phyloP scores from a whole-genome alignment of 306 rosid genomes.

The Quercus ilex region DNA sequence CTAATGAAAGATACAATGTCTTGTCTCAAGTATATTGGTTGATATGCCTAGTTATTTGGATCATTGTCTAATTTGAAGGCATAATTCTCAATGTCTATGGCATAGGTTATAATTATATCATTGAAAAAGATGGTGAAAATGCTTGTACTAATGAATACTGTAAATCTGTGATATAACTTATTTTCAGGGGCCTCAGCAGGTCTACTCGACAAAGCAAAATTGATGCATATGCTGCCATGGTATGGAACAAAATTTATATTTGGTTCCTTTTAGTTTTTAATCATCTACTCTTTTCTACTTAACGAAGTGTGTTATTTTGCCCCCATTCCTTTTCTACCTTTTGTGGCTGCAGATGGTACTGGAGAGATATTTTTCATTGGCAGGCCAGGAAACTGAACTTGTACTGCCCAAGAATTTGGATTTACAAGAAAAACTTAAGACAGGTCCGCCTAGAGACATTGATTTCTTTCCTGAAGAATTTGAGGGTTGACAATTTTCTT shows the following conservation, averaged over 20 bases:
- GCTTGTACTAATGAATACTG: neutral
- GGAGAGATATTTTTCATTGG: conserved; percentile 74
- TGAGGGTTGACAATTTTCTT: conserved; percentile 26
- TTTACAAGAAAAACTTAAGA: conserved; percentile 50
- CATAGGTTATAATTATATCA: neutral
- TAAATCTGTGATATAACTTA: neutral
- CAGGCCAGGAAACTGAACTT: conserved; percentile 72
- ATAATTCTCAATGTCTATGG: neutral
- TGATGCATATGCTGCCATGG: conserved; percentile 61
- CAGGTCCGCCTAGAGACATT: conserved; percentile 68
- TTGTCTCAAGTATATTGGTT: neutral
- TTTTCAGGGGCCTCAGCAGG: conserved; percentile 40
- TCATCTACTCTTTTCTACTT: neutral
- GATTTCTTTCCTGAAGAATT: conserved; percentile 58
- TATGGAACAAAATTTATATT: conserved; percentile 7
- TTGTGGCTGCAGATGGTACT: conserved; percentile 61
- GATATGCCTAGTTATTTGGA: neutral
- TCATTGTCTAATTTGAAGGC: neutral
- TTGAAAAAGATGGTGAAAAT: neutral
- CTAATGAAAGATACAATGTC: neutral
- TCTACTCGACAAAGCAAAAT: conserved; percentile 33
- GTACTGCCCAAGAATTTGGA: conserved; percentile 64
- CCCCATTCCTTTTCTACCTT: neutral
- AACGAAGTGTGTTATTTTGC: neutral
- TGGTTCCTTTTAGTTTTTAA: neutral